Evolutionary conservation across 768 basidiomycete species (phyloP), one percentile per base, ranked within the genome.

Genomic region (Pulveroboletus sp.): DNA sequence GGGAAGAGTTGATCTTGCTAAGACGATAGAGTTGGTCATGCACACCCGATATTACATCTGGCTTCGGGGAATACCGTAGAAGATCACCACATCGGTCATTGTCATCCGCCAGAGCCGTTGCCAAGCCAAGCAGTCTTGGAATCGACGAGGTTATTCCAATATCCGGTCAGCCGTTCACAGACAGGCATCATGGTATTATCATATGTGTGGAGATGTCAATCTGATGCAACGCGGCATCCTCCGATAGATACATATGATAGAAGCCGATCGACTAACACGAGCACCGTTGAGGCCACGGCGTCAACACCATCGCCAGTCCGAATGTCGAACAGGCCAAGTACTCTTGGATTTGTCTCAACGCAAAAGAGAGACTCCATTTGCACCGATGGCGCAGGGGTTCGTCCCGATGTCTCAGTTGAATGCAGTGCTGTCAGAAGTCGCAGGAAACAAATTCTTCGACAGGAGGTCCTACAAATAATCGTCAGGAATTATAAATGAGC

Each of bases 401-500:
- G 27, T 35, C 42, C 42, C 45, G 19, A 32, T 60, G 49, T 57
- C 44, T 61, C 49, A 49, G 37, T 30, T 46, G 24, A 35, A 44
- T 39, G 46, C 31, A 32, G 32, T 20, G 26, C 16, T 20, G 45
- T 41, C 42, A 43, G 44, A 34, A 12, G 30, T 58, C 20, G n/a
- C 43, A 46, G 44, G 41, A 55, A 49, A 29, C 29, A 45, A 49
- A 40, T 47, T 34, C 13, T 39, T 17, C 20, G 30, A 39, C 30
- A 35, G 26, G 34, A 35, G 34, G n/a, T n/a, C 41, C 37, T 50
- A n/a, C 23, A 29, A 45, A 51, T 35, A 41, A 39, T 5, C 17
- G 50, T 45, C 49, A 47, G 45, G 19, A 40, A 45, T 27, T 14
- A 27, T 2, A 16, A 43, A 14, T 19, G 20, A 19, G 39, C 27